Percentiles rank a stretch among this genome's conserved stretches.
Conservation (phyloP, 2,329 filamentous ascomycete species). For the Trichoderma koningiopsis region DNA sequence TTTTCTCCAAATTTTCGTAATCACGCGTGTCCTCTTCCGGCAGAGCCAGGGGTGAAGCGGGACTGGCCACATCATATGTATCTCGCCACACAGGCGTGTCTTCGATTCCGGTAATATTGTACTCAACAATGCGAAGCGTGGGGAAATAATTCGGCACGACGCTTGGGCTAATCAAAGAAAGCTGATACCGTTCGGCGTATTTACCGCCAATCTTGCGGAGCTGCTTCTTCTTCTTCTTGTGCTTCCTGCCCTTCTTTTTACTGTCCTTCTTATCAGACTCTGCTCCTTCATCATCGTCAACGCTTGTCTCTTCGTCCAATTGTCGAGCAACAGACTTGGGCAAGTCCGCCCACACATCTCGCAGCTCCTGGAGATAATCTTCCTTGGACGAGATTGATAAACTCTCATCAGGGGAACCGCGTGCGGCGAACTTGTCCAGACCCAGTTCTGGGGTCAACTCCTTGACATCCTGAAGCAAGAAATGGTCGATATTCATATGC, state of each 20-base stretch:
- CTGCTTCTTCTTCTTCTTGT: conserved; percentile 56
- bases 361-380: conserved; percentile 76
- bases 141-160: conserved; percentile 93
- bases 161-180: conserved; percentile 81
- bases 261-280: conserved; percentile 33
- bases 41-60: conserved; percentile 9
- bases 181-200: conserved; percentile 81
- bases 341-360: conserved; percentile 75
- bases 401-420: conserved; percentile 48
- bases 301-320: conserved; percentile 27
- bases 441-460: conserved; percentile 65
- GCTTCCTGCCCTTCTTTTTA: conserved; percentile 43
- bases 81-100: conserved; percentile 51
- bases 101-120: conserved; percentile 83
- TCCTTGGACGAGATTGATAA: conserved; percentile 62
- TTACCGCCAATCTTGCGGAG: conserved; percentile 69
- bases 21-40: not conserved
- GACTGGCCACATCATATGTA: conserved; percentile 28
- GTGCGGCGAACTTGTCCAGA: conserved; percentile 34
- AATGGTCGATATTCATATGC: conserved; percentile 99
- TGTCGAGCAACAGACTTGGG: conserved; percentile 53
- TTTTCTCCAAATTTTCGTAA: conserved; percentile 37
- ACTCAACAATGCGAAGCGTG: conserved; percentile 85
- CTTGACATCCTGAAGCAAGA: conserved; percentile 83
- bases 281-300: conserved; percentile 30